Base-by-base conservation (phyloP, 768 basidiomycete species). In the Lactifluus volemus region DNA sequence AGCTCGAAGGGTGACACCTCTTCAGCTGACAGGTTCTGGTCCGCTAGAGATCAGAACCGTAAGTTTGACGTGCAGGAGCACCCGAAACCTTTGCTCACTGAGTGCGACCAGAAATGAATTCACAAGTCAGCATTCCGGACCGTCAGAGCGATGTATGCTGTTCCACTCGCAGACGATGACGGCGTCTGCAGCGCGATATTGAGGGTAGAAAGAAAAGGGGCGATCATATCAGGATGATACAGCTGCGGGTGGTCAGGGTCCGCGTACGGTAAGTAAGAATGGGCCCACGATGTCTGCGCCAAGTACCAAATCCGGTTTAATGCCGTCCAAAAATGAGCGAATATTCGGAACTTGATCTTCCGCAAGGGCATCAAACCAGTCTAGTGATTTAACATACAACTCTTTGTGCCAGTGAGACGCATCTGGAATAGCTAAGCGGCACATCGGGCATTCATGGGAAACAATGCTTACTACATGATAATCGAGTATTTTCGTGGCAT, bases 301-400 rank as follows among this genome's bases (percentile, higher is more conserved):
- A 0, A 92, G 67, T 41, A 92, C 74, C 8, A 90, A 56, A 52
- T 88, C 83, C 2, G 81, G 75, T 6, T 75, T 68, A 14, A 80
- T 73, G 21, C 78, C 72, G 25, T 69, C 59, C 4, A 90, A 65
- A 3, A 79, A 66, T 7, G 65, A 60, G 4, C 74, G 45, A 10
- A 74, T 61, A 15, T 53, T 36, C 19, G 58, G 14, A 57, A 58
- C 15, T 49, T 45, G 51, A 63, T 53, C 9, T 60, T 53, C 25
- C 70, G 78, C 74, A n/a, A 82, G 65, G 4, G 86, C 80, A 59
- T 82, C 78, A 10, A 76, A 74, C 89, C 89, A 92, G 68, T 91
- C 86, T 17, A 90, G 70, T n/a, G 72, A 66, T 19, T 71, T 69
- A 59, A 76, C 81, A 17, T 72, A 63, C 17, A 88, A 55, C 36